phyloP scores from a whole-genome alignment of 306 rosid genomes.

The Vigna angularis region DNA sequence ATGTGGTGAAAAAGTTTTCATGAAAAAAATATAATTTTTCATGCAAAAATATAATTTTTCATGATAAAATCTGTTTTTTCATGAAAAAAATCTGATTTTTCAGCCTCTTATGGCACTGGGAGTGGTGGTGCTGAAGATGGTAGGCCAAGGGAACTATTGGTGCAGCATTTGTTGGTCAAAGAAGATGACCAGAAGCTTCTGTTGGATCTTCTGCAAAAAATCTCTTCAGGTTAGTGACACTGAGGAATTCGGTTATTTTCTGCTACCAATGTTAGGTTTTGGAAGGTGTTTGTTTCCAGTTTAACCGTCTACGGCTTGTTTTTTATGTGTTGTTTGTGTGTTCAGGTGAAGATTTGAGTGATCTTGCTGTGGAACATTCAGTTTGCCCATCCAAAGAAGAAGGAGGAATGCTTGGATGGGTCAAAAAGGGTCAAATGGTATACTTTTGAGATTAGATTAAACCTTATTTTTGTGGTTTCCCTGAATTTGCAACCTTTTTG shows the following conservation, averaged over 20 bases:
- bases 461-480: constrained; percentile 27
- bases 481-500: background rate
- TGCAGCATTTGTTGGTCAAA: constrained; percentile 90
- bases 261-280: constrained; percentile 16
- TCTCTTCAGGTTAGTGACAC: constrained; percentile 60
- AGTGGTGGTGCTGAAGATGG: constrained; percentile 55
- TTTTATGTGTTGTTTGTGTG: constrained; percentile 27
- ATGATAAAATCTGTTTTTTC: background rate
- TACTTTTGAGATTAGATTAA: background rate
- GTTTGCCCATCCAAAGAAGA: constrained; percentile 89
- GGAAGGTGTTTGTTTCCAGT: constrained; percentile 7
- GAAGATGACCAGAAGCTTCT: constrained; percentile 78
- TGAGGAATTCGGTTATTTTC: background rate
- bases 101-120: constrained; percentile 73
- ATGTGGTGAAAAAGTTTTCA: constrained; percentile 2
- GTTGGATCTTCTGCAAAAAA: constrained; percentile 72
- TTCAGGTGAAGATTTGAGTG: constrained; percentile 94
- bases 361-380: constrained; percentile 85
- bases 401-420: constrained; percentile 99
- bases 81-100: constrained; percentile 22
- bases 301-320: constrained; percentile 8
- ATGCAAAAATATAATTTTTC: background rate
- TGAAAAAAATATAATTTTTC: constrained; percentile 10
- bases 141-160: constrained; percentile 71
- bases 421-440: constrained; percentile 95